Percentiles rank a stretch among this genome's conserved stretches.
Conservation (phyloP, 2,329 filamentous ascomycete species). For the Claviceps maximensis region DNA sequence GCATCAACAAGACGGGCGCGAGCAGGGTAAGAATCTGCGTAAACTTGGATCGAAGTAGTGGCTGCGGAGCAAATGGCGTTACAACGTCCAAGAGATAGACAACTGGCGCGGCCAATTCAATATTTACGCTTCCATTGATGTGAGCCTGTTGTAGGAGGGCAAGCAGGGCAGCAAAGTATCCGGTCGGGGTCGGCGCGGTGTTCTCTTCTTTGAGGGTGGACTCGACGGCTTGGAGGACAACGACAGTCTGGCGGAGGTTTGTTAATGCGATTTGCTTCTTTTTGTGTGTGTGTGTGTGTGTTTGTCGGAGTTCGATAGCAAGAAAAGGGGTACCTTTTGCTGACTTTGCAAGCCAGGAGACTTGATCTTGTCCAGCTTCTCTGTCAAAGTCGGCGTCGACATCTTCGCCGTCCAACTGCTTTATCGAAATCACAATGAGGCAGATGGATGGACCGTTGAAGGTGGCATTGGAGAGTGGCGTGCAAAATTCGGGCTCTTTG, state of each 20-base stretch:
- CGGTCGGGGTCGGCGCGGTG: constrained; percentile 69
- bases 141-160: constrained; percentile 72
- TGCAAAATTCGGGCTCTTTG: constrained; percentile 4
- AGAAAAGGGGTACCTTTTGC: constrained; percentile 55
- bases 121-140: constrained; percentile 55
- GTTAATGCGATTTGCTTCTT: not conserved
- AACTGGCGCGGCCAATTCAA: constrained; percentile 71
- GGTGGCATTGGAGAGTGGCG: not conserved
- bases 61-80: constrained; percentile 69
- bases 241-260: constrained; percentile 47
- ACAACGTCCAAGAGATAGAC: constrained; percentile 93
- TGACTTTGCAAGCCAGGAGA: constrained; percentile 93
- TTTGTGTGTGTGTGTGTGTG: not conserved
- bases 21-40: constrained; percentile 80
- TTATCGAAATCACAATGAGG: not conserved
- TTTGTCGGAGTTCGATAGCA: too few relatives aligned
- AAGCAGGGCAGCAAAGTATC: constrained; percentile 90
- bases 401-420: constrained; percentile 12
- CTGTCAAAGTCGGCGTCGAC: constrained; percentile 48
- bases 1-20: constrained; percentile 66
- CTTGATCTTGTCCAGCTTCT: constrained; percentile 94
- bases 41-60: constrained; percentile 88
- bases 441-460: not conserved
- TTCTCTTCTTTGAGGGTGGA: constrained; percentile 84
- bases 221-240: constrained; percentile 84